A percentile compares a stretch with the other conserved stretches of the same genome.
These are phyloP conservation scores for Croton setiger DNA, from an alignment of 441 rosid genomes.

Conservation along the genomic window DNA sequence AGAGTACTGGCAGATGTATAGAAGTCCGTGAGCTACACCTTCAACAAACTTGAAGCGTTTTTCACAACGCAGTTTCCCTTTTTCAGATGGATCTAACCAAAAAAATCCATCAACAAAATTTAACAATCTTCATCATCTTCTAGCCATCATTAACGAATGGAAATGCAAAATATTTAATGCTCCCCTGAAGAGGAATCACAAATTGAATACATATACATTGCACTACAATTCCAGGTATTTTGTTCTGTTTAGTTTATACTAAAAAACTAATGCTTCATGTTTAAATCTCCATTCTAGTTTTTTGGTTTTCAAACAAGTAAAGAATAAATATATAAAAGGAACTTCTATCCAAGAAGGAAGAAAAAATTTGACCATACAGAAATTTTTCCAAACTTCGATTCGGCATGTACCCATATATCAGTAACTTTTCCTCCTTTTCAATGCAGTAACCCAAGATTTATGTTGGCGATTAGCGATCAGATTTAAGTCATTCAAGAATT, in stretches of 20 bases:
- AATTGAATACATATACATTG: no score
- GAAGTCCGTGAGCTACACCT: conserved; percentile 20
- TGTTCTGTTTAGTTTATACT: background rate
- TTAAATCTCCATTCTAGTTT: background rate
- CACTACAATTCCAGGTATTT: no score
- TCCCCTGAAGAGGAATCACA: no score
- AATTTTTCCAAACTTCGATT: conserved; percentile 13
- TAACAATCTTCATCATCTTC: background rate
- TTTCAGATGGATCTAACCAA: conserved; percentile 14
- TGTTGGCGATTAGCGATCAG: conserved; percentile 14
- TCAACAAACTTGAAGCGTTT: conserved; percentile 3
- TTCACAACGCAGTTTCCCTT: background rate
- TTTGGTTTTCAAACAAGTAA: no score
- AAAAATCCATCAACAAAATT: background rate
- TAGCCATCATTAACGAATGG: background rate
- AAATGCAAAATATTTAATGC: no score
- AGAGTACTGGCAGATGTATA: conserved; percentile 13
- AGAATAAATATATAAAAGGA: no score
- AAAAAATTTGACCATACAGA: conserved; percentile 6
- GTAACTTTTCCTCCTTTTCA: conserved; percentile 13
- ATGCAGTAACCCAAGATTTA: conserved; percentile 12
- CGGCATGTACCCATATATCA: conserved; percentile 14
- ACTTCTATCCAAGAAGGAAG: background rate
- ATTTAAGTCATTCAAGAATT: conserved; percentile 18
- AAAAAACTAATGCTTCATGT: background rate